Evolutionary conservation across 2,329 filamentous ascomycete species (phyloP).

Genomic region (Tolypocladium ovalisporum): DNA sequence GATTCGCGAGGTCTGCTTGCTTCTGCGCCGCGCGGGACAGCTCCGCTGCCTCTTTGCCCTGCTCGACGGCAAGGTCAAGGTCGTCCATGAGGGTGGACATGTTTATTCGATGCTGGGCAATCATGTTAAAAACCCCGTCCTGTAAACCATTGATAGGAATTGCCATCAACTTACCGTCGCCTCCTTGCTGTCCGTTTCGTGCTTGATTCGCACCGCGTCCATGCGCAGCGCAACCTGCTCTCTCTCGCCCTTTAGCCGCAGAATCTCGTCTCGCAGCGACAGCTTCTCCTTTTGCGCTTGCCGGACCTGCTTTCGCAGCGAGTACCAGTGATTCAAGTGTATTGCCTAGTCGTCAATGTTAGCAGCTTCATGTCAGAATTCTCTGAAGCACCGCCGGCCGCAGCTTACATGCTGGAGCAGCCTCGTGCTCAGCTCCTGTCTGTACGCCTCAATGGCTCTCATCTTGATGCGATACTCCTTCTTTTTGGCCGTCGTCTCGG

Average conservation of each 20-base stretch:
- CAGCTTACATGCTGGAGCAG: slow-evolving; percentile 47
- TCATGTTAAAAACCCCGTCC: not conserved
- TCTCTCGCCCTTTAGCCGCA: slow-evolving; percentile 45
- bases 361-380: not conserved
- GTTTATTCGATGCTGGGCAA: slow-evolving; percentile 31
- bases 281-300: slow-evolving; percentile 47
- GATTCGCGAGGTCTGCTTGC: slow-evolving; percentile 40
- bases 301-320: slow-evolving; percentile 45
- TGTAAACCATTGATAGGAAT: no score
- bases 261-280: slow-evolving; percentile 46
- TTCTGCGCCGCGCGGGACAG: slow-evolving; percentile 34
- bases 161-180: slow-evolving; percentile 33
- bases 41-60: slow-evolving; percentile 36
- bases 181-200: slow-evolving; percentile 42
- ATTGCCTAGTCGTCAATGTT: slow-evolving; percentile 33
- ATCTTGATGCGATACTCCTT: slow-evolving; percentile 45
- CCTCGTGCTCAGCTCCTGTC: slow-evolving; percentile 42
- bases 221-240: slow-evolving; percentile 52
- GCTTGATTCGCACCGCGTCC: slow-evolving; percentile 49
- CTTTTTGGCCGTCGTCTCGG: slow-evolving; percentile 33
- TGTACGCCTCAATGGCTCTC: slow-evolving; percentile 46
- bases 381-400: not conserved
- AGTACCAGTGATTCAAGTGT: slow-evolving; percentile 46
- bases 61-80: slow-evolving; percentile 46
- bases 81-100: slow-evolving; percentile 51